Percentiles rank a stretch among this genome's conserved stretches.
These are phyloP conservation scores for Periconia digitata DNA, from an alignment of 2,329 filamentous ascomycete genomes.

Conservation along the genomic window DNA sequence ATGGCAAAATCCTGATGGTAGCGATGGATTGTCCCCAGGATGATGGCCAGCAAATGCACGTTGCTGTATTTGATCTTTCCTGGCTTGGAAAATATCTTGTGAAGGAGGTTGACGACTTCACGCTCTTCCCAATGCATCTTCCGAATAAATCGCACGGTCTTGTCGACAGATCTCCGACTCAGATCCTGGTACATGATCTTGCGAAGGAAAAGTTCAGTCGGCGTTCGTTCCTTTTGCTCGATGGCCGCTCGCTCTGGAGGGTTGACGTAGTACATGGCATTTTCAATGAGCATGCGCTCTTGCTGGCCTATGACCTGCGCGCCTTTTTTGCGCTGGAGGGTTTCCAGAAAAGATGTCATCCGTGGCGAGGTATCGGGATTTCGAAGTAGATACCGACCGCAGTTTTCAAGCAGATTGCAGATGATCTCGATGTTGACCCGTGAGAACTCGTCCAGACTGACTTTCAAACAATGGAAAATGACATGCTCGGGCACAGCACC, in stretches of 20 bases:
- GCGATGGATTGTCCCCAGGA: conserved; percentile 83
- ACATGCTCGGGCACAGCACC: conserved; percentile 97
- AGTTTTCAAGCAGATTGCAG: conserved; percentile 93
- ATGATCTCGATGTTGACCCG: conserved; percentile 99
- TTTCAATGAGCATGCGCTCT: conserved; percentile 97
- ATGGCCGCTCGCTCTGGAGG: conserved; percentile 92
- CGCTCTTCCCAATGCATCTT: conserved; percentile 96
- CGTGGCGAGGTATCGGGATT: conserved; percentile 90
- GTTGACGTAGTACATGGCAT: conserved; percentile 96
- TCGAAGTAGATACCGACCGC: conserved; percentile 87
- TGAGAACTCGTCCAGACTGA: conserved; percentile 95
- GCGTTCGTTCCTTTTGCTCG: conserved; percentile 92
- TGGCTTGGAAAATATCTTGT: conserved; percentile 93
- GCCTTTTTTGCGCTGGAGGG: conserved; percentile 90
- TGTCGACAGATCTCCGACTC: conserved; percentile 91
- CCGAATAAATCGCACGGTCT: conserved; percentile 89
- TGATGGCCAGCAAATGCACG: conserved; percentile 87
- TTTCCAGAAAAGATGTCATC: conserved; percentile 93
- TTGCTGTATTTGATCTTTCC: conserved; percentile 98
- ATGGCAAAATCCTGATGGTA: conserved; percentile 92
- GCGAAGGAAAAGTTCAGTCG: conserved; percentile 88
- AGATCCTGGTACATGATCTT: conserved; percentile 93
- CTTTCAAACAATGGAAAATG: conserved; percentile 97
- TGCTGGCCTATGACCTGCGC: conserved; percentile 94
- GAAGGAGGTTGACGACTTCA: conserved; percentile 77